A percentile compares a stretch with the other conserved stretches of the same genome.
Evolutionary conservation across 495 filamentous ascomycete species (phyloP).

Genomic region (Letharia lupina): DNA sequence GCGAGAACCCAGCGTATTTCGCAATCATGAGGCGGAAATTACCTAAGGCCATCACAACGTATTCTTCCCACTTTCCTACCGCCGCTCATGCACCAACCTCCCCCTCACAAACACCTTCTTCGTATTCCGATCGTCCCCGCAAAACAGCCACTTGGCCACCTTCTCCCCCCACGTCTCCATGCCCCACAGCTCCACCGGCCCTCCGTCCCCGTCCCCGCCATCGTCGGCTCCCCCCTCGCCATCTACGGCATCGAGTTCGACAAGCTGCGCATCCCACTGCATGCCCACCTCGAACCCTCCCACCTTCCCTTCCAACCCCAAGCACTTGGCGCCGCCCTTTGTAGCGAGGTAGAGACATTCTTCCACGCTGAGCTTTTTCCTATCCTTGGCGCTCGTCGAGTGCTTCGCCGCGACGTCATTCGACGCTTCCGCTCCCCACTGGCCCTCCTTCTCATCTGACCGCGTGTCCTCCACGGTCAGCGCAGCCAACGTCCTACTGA

Average conservation of each 20-base stretch:
- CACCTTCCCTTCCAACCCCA: constrained; percentile 59
- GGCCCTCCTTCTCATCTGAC: constrained; percentile 19
- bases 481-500: constrained; percentile 53
- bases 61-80: not conserved
- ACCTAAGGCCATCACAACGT: no score
- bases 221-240: constrained; percentile 56
- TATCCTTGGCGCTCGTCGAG: constrained; percentile 19
- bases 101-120: constrained; percentile 73
- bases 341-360: constrained; percentile 87
- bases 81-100: constrained; percentile 56
- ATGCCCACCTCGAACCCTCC: constrained; percentile 77
- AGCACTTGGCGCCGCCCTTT: constrained; percentile 65
- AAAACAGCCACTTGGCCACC: constrained; percentile 83
- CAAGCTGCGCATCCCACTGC: constrained; percentile 82
- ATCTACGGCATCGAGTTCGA: constrained; percentile 44
- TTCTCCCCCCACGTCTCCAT: constrained; percentile 69
- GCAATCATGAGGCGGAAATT: no score
- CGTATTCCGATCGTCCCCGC: constrained; percentile 78
- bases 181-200: constrained; percentile 75
- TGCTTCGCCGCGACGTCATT: not conserved
- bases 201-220: not conserved
- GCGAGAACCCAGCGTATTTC: no score
- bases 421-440: not conserved
- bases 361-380: constrained; percentile 60
- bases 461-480: constrained; percentile 8